Conservation (phyloP, 192 early-diverging fungal species). For the Diversispora epigaea region DNA sequence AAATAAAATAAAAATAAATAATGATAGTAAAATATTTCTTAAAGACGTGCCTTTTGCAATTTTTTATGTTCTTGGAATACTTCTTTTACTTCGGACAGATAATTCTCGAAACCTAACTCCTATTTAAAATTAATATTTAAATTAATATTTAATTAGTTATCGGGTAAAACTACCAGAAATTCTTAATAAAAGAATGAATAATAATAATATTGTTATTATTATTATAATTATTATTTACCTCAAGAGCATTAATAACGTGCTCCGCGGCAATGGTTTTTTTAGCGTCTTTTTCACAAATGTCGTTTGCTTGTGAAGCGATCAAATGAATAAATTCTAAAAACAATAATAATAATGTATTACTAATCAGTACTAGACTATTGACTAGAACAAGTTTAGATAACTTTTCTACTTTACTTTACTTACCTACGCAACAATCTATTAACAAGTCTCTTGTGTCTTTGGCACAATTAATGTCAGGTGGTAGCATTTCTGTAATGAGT, state of each 20-base stretch:
- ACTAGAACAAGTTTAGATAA: neutral
- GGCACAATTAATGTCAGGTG: slow-evolving; percentile 84
- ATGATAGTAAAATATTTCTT: neutral
- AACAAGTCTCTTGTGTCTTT: slow-evolving; percentile 95
- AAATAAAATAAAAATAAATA: neutral
- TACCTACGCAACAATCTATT: slow-evolving; percentile 94
- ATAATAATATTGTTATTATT: neutral
- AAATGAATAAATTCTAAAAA: slow-evolving; percentile 90
- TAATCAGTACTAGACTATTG: neutral
- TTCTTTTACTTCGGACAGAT: slow-evolving; percentile 82
- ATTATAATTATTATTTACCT: slow-evolving; percentile 45
- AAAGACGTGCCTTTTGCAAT: slow-evolving; percentile 63
- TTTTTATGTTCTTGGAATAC: slow-evolving; percentile 88
- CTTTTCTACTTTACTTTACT: slow-evolving; percentile 29
- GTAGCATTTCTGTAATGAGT: slow-evolving; percentile 95
- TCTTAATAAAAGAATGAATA: neutral
- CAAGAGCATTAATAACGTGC: slow-evolving; percentile 86
- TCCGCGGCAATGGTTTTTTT: slow-evolving; percentile 98
- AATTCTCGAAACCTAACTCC: slow-evolving; percentile 90
- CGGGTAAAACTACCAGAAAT: neutral
- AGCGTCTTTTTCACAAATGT: slow-evolving; percentile 92
- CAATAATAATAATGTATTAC: neutral
- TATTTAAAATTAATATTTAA: slow-evolving; percentile 32
- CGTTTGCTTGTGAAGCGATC: slow-evolving; percentile 92
- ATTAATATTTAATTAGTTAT: slow-evolving; percentile 9